A percentile compares a stretch with the other conserved stretches of the same genome.
Conservation (phyloP, 2,329 filamentous ascomycete species). For the Cladosporium oxysporum region DNA sequence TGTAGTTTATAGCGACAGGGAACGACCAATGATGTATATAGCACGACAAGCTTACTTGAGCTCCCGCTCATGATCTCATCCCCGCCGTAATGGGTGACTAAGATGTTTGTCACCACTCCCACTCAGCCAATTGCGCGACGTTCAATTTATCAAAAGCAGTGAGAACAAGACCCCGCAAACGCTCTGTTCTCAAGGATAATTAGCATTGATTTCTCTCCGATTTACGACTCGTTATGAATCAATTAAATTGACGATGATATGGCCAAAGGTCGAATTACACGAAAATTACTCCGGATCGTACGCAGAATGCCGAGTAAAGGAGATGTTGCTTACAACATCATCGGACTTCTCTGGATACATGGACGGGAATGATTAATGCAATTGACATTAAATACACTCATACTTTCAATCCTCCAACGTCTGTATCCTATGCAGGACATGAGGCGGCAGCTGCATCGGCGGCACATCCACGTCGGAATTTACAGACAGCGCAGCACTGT, state of each 20-base stretch:
- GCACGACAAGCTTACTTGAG: neutral
- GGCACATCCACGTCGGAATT: constrained; percentile 41
- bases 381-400: neutral
- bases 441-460: constrained; percentile 44
- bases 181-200: too few species aligned
- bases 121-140: too few species aligned
- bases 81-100: neutral
- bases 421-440: constrained; percentile 26
- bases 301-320: neutral
- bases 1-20: neutral
- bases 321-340: neutral
- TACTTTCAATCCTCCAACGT: neutral
- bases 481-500: constrained; percentile 28
- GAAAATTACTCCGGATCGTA: too few species aligned
- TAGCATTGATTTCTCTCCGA: too few species aligned
- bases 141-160: too few species aligned
- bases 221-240: too few species aligned
- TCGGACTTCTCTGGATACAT: neutral
- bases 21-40: neutral
- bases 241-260: too few species aligned
- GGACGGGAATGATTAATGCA: neutral
- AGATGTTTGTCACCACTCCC: neutral
- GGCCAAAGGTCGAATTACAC: too few species aligned
- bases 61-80: constrained; percentile 11
- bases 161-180: too few species aligned